These are phyloP conservation scores for Psilocybe azurescens DNA, from an alignment of 768 basidiomycete genomes.

Conservation along the genomic window DNA sequence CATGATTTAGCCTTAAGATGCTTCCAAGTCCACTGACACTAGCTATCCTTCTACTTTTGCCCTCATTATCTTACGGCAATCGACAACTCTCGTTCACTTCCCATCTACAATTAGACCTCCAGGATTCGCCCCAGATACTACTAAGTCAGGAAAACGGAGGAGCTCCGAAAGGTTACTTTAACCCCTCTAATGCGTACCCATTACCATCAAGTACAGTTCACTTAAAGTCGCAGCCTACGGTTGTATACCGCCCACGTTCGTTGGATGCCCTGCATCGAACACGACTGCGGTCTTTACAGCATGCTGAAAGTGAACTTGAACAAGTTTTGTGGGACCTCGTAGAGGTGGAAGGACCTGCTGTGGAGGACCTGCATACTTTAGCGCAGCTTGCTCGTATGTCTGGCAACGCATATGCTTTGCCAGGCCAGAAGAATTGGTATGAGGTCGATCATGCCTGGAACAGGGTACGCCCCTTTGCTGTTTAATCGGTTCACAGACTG, in stretches of 20 bases:
- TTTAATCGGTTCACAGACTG: slow-evolving; percentile 16
- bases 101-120: slow-evolving; percentile 22
- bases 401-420: slow-evolving; percentile 86
- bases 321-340: slow-evolving; percentile 70
- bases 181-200: slow-evolving; percentile 19
- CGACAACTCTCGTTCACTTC: slow-evolving; percentile 27
- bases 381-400: slow-evolving; percentile 86
- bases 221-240: slow-evolving; percentile 56
- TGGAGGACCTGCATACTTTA: slow-evolving; percentile 80
- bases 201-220: slow-evolving; percentile 19
- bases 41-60: slow-evolving; percentile 21
- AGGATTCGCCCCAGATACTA: neutral
- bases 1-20: slow-evolving; percentile 21
- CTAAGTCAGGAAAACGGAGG: neutral
- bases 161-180: slow-evolving; percentile 13
- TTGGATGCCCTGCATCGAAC: slow-evolving; percentile 54
- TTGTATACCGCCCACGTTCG: slow-evolving; percentile 65
- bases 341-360: slow-evolving; percentile 74
- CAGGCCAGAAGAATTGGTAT: slow-evolving; percentile 79
- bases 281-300: slow-evolving; percentile 53
- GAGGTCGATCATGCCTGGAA: slow-evolving; percentile 82
- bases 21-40: slow-evolving; percentile 21
- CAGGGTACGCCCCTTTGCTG: slow-evolving; percentile 34
- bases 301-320: slow-evolving; percentile 48
- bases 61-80: slow-evolving; percentile 12